These are phyloP conservation scores for Aegilops sharonensis DNA, from an alignment of 176 grass and related monocot genomes.

Conservation along the genomic window DNA sequence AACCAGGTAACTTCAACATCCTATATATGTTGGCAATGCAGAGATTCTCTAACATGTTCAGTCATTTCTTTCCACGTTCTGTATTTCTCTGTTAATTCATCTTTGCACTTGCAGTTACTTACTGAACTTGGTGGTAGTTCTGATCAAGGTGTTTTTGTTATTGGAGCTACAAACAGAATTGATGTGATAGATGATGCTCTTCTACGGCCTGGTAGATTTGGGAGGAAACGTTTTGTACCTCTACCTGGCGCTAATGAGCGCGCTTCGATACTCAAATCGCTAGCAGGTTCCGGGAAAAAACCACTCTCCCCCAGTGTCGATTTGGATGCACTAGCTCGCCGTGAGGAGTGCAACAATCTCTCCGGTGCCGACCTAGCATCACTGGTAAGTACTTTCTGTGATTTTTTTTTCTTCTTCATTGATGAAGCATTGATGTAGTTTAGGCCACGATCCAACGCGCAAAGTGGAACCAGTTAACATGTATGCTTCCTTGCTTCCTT, in stretches of 20 bases:
- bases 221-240: constrained; percentile 68
- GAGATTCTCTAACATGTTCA: no score
- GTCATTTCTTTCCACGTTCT: no score
- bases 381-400: constrained; percentile 45
- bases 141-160: no score
- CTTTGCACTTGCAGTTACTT: no score
- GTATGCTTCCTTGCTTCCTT: background rate
- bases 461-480: background rate
- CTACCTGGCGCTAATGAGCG: constrained; percentile 59
- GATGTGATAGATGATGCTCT: constrained; percentile 88
- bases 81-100: no score
- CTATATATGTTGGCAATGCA: no score
- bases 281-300: constrained; percentile 43
- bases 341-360: constrained; percentile 58
- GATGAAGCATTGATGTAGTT: background rate
- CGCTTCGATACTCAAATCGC: constrained; percentile 62
- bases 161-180: background rate
- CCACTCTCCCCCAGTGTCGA: constrained; percentile 58
- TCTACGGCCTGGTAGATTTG: constrained; percentile 73
- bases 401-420: background rate
- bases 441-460: background rate
- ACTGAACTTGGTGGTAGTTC: no score
- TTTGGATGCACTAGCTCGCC: constrained; percentile 46
- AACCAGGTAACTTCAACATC: no score
- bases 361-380: constrained; percentile 74